These are phyloP conservation scores for Podospora tetraspora DNA, from an alignment of 495 filamentous ascomycete genomes.

Conservation along the genomic window DNA sequence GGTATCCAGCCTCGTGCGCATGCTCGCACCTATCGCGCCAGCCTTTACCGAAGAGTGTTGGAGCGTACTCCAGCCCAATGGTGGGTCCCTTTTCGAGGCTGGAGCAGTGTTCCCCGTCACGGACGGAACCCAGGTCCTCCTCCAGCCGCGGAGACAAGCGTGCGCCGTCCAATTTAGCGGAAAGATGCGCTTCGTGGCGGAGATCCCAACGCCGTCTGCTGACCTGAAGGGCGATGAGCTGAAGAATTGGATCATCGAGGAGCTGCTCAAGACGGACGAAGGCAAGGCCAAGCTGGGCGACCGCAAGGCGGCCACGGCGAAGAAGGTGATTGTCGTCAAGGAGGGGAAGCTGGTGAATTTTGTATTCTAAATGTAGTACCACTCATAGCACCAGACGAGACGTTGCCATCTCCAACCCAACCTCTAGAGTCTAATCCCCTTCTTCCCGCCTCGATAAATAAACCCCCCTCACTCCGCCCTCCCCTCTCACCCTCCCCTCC, in stretches of 20 bases:
- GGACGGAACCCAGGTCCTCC: slow-evolving; percentile 42
- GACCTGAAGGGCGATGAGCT: slow-evolving; percentile 30
- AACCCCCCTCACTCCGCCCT: slow-evolving; percentile 3
- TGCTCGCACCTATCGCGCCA: slow-evolving; percentile 73
- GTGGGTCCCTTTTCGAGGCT: slow-evolving; percentile 43
- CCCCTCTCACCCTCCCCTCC: background rate
- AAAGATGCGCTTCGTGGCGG: slow-evolving; percentile 58
- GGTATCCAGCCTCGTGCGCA: slow-evolving; percentile 50
- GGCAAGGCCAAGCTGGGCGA: slow-evolving; percentile 45
- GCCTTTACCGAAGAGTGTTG: slow-evolving; percentile 77
- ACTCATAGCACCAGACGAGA: background rate
- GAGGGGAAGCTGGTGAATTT: slow-evolving; percentile 55
- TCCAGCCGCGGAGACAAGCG: slow-evolving; percentile 32
- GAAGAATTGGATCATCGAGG: slow-evolving; percentile 54
- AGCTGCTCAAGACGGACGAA: slow-evolving; percentile 36
- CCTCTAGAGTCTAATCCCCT: background rate
- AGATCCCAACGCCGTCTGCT: slow-evolving; percentile 44
- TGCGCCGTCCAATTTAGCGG: slow-evolving; percentile 75
- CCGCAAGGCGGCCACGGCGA: slow-evolving; percentile 34
- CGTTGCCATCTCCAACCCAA: too few species aligned
- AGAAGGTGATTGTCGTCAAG: slow-evolving; percentile 47
- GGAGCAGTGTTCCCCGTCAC: slow-evolving; percentile 46
- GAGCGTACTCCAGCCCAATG: slow-evolving; percentile 46
- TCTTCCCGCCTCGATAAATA: background rate
- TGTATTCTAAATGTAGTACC: slow-evolving; percentile 35